A percentile compares a stretch with the other conserved stretches of the same genome.
Evolutionary conservation across 495 filamentous ascomycete genomes (phyloP).

Genomic region (Saxispiralis lemnorum): DNA sequence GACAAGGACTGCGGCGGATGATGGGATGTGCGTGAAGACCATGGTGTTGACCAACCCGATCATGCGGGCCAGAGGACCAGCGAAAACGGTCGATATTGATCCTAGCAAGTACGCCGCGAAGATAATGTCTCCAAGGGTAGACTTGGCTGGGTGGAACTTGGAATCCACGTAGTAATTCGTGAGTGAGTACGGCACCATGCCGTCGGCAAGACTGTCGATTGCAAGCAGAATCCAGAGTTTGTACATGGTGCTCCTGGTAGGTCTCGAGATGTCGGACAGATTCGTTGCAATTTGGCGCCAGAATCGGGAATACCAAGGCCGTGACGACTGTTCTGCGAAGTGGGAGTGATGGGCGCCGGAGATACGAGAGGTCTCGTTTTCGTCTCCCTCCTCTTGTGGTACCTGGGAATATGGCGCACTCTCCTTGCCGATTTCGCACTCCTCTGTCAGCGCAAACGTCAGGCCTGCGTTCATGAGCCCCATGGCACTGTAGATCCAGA

Average conservation of each 20-base stretch:
- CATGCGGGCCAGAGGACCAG: slow-evolving; percentile 54
- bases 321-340: not conserved
- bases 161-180: slow-evolving; percentile 41
- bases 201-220: slow-evolving; percentile 62
- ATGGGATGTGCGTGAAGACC: slow-evolving; percentile 73
- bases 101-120: slow-evolving; percentile 47
- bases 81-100: slow-evolving; percentile 50
- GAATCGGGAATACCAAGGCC: not conserved
- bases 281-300: slow-evolving; percentile 1
- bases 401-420: slow-evolving; percentile 4
- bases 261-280: slow-evolving; percentile 9
- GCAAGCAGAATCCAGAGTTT: slow-evolving; percentile 54
- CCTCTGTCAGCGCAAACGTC: slow-evolving; percentile 37
- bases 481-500: slow-evolving; percentile 49
- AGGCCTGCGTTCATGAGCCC: slow-evolving; percentile 50
- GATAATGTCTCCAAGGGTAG: slow-evolving; percentile 53
- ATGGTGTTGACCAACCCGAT: slow-evolving; percentile 74
- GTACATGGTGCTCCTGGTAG: slow-evolving; percentile 13
- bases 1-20: slow-evolving; percentile 50
- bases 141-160: slow-evolving; percentile 54
- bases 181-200: slow-evolving; percentile 45
- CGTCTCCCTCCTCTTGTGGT: slow-evolving; percentile 7
- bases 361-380: not conserved
- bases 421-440: slow-evolving; percentile 34
- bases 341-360: too few species aligned